Percentiles rank a stretch among this genome's conserved stretches.
These are phyloP conservation scores for Thymus quinquecostatus DNA, from an alignment of 257 asterid species.

Conservation along the genomic window DNA sequence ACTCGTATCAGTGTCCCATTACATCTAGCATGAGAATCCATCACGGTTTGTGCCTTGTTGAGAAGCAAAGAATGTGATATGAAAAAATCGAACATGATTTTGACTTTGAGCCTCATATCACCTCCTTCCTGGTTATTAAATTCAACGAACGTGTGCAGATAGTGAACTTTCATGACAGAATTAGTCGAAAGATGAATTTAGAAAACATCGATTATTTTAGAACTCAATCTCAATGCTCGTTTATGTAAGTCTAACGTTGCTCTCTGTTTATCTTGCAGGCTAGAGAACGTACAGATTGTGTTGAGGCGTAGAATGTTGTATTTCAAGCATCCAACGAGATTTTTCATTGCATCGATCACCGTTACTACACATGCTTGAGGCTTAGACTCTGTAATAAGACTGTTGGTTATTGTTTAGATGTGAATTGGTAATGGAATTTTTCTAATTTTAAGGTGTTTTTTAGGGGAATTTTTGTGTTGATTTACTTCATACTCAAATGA, in stretches of 20 bases:
- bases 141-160: slow-evolving; percentile 1
- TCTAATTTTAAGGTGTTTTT: not conserved
- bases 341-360: not conserved
- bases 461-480: not conserved
- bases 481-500: not conserved
- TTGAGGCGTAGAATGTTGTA: slow-evolving; percentile 14
- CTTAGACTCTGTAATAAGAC: not conserved
- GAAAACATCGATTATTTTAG: not conserved
- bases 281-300: slow-evolving; percentile 16
- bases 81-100: not conserved
- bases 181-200: not conserved
- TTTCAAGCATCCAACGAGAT: slow-evolving; percentile 15
- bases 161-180: not conserved
- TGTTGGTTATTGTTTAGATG: not conserved
- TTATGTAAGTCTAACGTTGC: not conserved
- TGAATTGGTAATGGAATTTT: slow-evolving; percentile 3
- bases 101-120: not conserved
- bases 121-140: not conserved
- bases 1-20: not conserved
- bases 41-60: not conserved
- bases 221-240: not conserved
- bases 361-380: slow-evolving; percentile 13
- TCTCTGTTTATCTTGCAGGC: slow-evolving; percentile 26
- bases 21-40: no score
- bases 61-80: not conserved